Evolutionary conservation across 192 early-diverging fungal genomes (phyloP).

Genomic region (Kickxella alabastrina): DNA sequence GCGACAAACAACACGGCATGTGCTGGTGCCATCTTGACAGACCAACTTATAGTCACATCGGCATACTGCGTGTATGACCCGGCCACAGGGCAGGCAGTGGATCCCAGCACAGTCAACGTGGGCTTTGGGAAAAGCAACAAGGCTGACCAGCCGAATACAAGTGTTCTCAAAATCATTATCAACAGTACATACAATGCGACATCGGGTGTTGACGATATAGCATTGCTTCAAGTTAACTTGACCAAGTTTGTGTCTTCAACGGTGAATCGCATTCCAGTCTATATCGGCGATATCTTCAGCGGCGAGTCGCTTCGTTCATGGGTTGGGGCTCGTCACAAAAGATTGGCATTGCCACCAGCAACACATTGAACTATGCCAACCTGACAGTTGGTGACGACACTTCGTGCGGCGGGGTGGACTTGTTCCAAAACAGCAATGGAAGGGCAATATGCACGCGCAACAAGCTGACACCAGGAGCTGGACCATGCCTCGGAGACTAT

Average conservation of each 20-base stretch:
- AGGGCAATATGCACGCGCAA: constrained; percentile 38
- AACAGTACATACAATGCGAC: constrained; percentile 16
- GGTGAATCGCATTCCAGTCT: constrained; percentile 32
- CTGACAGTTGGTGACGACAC: constrained; percentile 33
- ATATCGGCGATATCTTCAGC: constrained; percentile 22
- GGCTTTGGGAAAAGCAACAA: constrained; percentile 33
- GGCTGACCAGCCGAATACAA: constrained; percentile 19
- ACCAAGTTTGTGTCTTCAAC: constrained; percentile 8
- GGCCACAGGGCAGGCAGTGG: constrained; percentile 13
- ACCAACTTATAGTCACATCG: constrained; percentile 39
- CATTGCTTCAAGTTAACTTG: constrained; percentile 33
- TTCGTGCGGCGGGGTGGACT: constrained; percentile 16
- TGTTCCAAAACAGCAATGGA: constrained; percentile 38
- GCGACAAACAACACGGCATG: constrained; percentile 35
- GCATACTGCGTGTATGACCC: constrained; percentile 35
- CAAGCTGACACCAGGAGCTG: constrained; percentile 21
- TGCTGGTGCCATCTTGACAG: constrained; percentile 42
- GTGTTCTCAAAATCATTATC: constrained; percentile 26
- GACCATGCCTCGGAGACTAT: constrained; percentile 40
- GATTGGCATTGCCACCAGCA: constrained; percentile 25
- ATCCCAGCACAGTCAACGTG: constrained; percentile 20
- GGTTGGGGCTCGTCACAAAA: constrained; percentile 36
- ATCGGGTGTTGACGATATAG: constrained; percentile 36
- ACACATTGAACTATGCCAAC: constrained; percentile 27
- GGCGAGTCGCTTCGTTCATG: constrained; percentile 33